These are phyloP conservation scores for Tuber brumale DNA, from an alignment of 495 filamentous ascomycete species.

Conservation along the genomic window DNA sequence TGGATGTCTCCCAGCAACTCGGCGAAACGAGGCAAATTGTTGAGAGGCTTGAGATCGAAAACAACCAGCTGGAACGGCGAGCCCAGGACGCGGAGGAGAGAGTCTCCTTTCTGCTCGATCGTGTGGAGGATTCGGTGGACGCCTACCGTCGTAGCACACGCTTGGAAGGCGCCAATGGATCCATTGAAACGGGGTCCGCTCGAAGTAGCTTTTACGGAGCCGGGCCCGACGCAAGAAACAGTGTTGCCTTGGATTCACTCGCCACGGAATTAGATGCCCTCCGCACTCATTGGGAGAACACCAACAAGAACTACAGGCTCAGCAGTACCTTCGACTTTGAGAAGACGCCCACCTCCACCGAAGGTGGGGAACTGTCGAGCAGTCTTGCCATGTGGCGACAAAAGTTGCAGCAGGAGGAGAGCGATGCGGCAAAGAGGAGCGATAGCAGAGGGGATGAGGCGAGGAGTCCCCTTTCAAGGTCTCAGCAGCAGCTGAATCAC, in stretches of 20 bases:
- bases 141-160: slow-evolving; percentile 66
- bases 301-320: slow-evolving; percentile 85
- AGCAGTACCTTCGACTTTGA: slow-evolving; percentile 85
- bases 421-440: slow-evolving; percentile 33
- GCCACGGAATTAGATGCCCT: slow-evolving; percentile 86
- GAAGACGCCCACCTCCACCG: slow-evolving; percentile 44
- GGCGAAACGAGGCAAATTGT: slow-evolving; percentile 57
- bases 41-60: slow-evolving; percentile 74
- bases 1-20: slow-evolving; percentile 48
- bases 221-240: slow-evolving; percentile 59
- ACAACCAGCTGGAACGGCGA: slow-evolving; percentile 66
- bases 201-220: slow-evolving; percentile 48
- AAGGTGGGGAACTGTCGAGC: slow-evolving; percentile 37
- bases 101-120: slow-evolving; percentile 84
- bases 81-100: slow-evolving; percentile 87
- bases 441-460: slow-evolving; percentile 28
- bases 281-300: slow-evolving; percentile 87
- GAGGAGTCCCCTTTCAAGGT: slow-evolving; percentile 28
- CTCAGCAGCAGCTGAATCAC: slow-evolving; percentile 25
- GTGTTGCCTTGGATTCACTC: slow-evolving; percentile 79
- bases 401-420: slow-evolving; percentile 39
- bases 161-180: slow-evolving; percentile 31
- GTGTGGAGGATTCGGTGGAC: slow-evolving; percentile 86
- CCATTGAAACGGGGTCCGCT: slow-evolving; percentile 54
- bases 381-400: slow-evolving; percentile 41